A percentile compares a stretch with the other conserved stretches of the same genome.
These are phyloP conservation scores for Psilocybe azurescens DNA, from an alignment of 768 basidiomycete species.

Conservation along the genomic window DNA sequence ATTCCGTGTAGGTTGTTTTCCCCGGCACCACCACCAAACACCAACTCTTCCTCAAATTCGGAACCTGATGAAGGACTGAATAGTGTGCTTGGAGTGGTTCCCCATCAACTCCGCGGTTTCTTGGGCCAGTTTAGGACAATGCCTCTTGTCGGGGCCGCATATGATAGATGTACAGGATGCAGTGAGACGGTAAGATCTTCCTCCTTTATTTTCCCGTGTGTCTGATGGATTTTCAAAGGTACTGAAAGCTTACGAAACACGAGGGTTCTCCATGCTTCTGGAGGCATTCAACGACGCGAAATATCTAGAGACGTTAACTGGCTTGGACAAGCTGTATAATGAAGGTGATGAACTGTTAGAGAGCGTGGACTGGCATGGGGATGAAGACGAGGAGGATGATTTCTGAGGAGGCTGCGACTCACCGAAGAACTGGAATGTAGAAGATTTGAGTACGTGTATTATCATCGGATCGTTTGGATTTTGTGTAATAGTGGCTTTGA, in stretches of 20 bases:
- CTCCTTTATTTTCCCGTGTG: background rate
- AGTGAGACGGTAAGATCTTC: constrained; percentile 67
- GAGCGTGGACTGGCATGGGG: constrained; percentile 79
- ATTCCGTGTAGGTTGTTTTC: constrained; percentile 48
- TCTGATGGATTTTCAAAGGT: constrained; percentile 51
- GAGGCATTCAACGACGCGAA: constrained; percentile 83
- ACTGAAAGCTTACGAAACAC: constrained; percentile 77
- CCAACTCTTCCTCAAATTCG: constrained; percentile 28
- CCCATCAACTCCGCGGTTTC: constrained; percentile 93
- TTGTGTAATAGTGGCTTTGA: background rate
- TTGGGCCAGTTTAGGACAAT: constrained; percentile 87
- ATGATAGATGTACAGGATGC: constrained; percentile 89
- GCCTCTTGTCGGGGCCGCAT: constrained; percentile 86
- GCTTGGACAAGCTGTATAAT: constrained; percentile 75
- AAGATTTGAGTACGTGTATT: background rate
- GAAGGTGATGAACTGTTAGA: constrained; percentile 78
- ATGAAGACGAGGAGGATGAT: constrained; percentile 46
- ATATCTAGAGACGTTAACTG: constrained; percentile 77
- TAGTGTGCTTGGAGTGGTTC: constrained; percentile 84
- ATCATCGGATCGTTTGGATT: background rate
- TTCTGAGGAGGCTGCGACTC: constrained; percentile 8
- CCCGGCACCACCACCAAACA: constrained; percentile 67
- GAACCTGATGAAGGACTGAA: constrained; percentile 35
- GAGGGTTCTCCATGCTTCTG: constrained; percentile 81
- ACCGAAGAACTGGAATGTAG: too few relatives aligned